Evolutionary conservation across 1,284 basidiomycete species (phyloP), one percentile per base, ranked within the genome.

Genomic region (Rhodotorula sp.): DNA sequence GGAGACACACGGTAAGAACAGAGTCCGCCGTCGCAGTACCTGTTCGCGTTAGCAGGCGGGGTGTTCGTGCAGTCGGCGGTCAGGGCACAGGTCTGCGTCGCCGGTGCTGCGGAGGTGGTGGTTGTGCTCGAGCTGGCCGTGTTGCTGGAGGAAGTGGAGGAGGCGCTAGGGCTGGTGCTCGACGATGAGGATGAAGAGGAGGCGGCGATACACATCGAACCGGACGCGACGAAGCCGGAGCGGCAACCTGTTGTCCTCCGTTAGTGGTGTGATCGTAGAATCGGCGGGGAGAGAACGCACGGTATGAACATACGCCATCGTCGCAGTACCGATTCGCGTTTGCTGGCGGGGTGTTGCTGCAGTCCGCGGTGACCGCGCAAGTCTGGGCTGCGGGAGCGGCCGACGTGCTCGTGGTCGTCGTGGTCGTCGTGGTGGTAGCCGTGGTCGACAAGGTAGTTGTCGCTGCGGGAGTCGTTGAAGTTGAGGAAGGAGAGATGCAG

Each of bases 371-470:
- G 56, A 39, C 34, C 27, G 48, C 32, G 36, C 48, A 36, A 2
- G 54, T 56, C 19, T 27, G 15, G 19, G 56, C 34, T 1, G 64
- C 21, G 7, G 48, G 27, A 2, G 56, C n/a, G 22, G 32, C 19
- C 0, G 48, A 29, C 0, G 56, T n/a, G 0, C n/a, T 50, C 21
- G 56, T 41, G n/a, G 36, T 51, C 17, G 58, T 67, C 10, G 59
- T 46, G 9, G 37, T 32, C 48, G 57, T 65, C 3, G 51, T 50
- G 6, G 48, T 59, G 34, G 34, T 63, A 27, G 29, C 53, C 4
- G 56, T 66, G 27, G 69, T 70, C 25, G 65, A 61, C 1, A 48
- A 53, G 21, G 61, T 59, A 9, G 64, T 66, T 7, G 46, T 46
- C 21, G 25, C 19, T 4, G 54, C 13, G 17, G 34, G 22, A 6